These are phyloP conservation scores for Bifiguratus adelaidae DNA, from an alignment of 192 early-diverging fungal species.

Conservation along the genomic window DNA sequence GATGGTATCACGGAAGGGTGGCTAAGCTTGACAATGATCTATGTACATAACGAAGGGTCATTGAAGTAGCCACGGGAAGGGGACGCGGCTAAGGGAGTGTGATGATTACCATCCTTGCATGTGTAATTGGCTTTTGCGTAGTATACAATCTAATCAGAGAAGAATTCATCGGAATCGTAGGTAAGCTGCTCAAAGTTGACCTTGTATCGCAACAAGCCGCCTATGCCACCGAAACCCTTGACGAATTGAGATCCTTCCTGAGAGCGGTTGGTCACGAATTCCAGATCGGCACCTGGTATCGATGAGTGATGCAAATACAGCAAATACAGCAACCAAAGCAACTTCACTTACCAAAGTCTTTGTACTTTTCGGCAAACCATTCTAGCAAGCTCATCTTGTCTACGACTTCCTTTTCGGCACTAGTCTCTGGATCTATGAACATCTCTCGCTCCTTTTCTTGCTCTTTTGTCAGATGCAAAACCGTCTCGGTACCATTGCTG, in stretches of 20 bases:
- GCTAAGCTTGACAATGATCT: too few relatives aligned
- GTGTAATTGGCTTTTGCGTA: too few relatives aligned
- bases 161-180: conserved; percentile 56
- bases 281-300: conserved; percentile 58
- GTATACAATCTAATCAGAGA: too few relatives aligned
- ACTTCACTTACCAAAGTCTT: conserved; percentile 75
- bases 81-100: too few relatives aligned
- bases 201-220: conserved; percentile 93
- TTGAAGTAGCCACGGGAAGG: too few relatives aligned
- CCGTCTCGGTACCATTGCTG: conserved; percentile 45
- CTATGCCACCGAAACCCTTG: conserved; percentile 98
- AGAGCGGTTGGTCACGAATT: conserved; percentile 94
- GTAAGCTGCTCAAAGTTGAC: conserved; percentile 63
- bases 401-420: conserved; percentile 70
- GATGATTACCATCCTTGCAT: too few relatives aligned
- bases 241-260: conserved; percentile 97
- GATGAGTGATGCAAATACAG: not conserved
- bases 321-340: too few relatives aligned
- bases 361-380: conserved; percentile 98
- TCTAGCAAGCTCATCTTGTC: conserved; percentile 80
- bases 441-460: conserved; percentile 73
- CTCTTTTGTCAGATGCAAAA: conserved; percentile 71
- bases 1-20: too few relatives aligned
- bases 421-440: conserved; percentile 53
- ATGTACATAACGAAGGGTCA: too few relatives aligned